Evolutionary conservation across 768 basidiomycete genomes (phyloP).

Genomic region (Lactarius sp.): DNA sequence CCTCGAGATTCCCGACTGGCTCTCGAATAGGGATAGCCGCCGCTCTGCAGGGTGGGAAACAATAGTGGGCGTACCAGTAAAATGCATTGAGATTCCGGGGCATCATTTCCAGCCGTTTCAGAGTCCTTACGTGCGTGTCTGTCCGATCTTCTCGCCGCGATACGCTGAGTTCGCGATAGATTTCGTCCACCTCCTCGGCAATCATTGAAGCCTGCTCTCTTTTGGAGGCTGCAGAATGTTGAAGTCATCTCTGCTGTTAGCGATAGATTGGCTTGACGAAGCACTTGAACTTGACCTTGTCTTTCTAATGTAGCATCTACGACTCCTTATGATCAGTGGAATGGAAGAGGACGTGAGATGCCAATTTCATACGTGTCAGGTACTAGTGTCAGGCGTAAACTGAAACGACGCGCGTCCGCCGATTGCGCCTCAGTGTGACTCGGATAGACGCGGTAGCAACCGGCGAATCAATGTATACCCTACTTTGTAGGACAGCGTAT

Average conservation of each 20-base stretch:
- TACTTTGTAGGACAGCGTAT: neutral
- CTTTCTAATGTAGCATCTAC: too few species aligned
- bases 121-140: conserved; percentile 41
- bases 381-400: neutral
- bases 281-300: neutral
- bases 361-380: neutral
- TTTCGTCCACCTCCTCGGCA: conserved; percentile 8
- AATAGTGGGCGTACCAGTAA: conserved; percentile 36
- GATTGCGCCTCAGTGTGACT: neutral
- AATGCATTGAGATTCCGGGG: conserved; percentile 55
- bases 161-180: conserved; percentile 4
- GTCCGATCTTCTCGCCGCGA: neutral
- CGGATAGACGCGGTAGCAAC: neutral
- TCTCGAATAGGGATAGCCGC: conserved; percentile 42
- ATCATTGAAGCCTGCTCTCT: conserved; percentile 18
- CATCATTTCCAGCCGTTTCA: conserved; percentile 62
- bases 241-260: neutral
- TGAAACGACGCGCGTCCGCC: neutral
- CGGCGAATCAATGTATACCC: neutral
- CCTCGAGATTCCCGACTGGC: conserved; percentile 45
- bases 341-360: neutral
- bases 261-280: neutral
- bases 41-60: conserved; percentile 44
- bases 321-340: neutral
- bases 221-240: conserved; percentile 7